Evolutionary conservation across 2,329 filamentous ascomycete species (phyloP).

Genomic region (Grosmannia penicillata): DNA sequence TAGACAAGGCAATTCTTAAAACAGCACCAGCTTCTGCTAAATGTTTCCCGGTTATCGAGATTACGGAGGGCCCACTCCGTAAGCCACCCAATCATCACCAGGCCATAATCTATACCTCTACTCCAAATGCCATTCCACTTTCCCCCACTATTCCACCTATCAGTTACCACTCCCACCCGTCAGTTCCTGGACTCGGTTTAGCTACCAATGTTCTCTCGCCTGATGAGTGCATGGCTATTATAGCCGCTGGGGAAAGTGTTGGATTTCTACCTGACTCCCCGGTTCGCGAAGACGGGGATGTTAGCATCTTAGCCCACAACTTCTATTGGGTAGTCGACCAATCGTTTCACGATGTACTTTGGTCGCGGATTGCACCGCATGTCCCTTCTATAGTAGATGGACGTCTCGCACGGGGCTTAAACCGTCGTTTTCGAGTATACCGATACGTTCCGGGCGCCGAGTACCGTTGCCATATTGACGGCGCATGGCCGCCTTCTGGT

Average conservation of each 20-base stretch:
- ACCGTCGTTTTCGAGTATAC: conserved; percentile 57
- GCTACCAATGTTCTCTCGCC: conserved; percentile 44
- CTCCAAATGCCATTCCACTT: conserved; percentile 40
- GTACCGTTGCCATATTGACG: conserved; percentile 56
- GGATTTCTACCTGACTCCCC: conserved; percentile 55
- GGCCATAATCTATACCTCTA: conserved; percentile 48
- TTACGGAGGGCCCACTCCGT: conserved; percentile 40
- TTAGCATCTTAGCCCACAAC: conserved; percentile 54
- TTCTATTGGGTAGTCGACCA: conserved; percentile 59
- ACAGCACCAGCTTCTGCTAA: conserved; percentile 21
- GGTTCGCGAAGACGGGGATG: conserved; percentile 48
- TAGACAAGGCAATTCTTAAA: conserved; percentile 39
- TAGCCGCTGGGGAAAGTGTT: conserved; percentile 49
- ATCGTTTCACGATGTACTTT: conserved; percentile 47
- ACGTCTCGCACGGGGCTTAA: conserved; percentile 45
- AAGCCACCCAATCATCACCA: conserved; percentile 56
- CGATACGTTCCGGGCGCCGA: conserved; percentile 59
- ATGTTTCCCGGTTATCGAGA: conserved; percentile 44
- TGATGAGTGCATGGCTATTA: conserved; percentile 49
- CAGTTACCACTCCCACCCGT: conserved; percentile 43
- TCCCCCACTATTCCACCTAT: conserved; percentile 27
- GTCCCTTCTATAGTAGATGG: conserved; percentile 42
- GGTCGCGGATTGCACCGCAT: conserved; percentile 43
- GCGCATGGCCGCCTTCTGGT: conserved; percentile 58
- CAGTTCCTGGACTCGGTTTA: conserved; percentile 46